Evolutionary conservation across 768 basidiomycete genomes (phyloP).

Genomic region (Lentinus tigrinus): DNA sequence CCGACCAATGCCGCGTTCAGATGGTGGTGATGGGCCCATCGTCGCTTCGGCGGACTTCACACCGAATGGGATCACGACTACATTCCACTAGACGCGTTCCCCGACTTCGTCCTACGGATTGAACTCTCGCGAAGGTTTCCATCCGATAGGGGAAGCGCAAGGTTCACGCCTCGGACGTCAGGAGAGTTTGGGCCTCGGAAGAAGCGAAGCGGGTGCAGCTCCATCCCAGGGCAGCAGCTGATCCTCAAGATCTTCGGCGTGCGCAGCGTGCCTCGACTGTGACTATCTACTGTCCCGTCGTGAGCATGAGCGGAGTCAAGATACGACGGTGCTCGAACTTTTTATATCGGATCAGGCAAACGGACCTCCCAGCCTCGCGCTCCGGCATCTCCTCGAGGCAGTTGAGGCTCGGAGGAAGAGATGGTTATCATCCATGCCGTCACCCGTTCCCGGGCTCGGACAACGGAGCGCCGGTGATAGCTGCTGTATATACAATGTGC

Average conservation of each 20-base stretch:
- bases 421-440: not conserved
- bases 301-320: not conserved
- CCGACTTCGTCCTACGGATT: not conserved
- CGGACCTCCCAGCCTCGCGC: not conserved
- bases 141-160: not conserved
- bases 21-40: slow-evolving; percentile 1
- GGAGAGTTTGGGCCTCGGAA: slow-evolving; percentile 20
- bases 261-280: not conserved
- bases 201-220: slow-evolving; percentile 10
- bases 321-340: slow-evolving; percentile 3
- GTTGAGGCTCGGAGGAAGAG: not conserved
- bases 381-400: not conserved
- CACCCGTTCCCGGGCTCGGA: not conserved
- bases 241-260: slow-evolving; percentile 15
- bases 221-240: not conserved
- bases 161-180: slow-evolving; percentile 3
- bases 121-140: slow-evolving; percentile 7
- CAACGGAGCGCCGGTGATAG: not conserved
- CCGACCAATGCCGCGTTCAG: not conserved
- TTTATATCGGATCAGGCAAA: not conserved
- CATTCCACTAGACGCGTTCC: slow-evolving; percentile 7
- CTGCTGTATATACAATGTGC: not conserved
- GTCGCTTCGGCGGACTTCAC: slow-evolving; percentile 20
- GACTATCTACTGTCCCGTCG: not conserved
- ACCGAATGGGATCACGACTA: slow-evolving; percentile 10